phyloP scores from a whole-genome alignment of 768 basidiomycete species.

The Xanthoconium stramineum region DNA sequence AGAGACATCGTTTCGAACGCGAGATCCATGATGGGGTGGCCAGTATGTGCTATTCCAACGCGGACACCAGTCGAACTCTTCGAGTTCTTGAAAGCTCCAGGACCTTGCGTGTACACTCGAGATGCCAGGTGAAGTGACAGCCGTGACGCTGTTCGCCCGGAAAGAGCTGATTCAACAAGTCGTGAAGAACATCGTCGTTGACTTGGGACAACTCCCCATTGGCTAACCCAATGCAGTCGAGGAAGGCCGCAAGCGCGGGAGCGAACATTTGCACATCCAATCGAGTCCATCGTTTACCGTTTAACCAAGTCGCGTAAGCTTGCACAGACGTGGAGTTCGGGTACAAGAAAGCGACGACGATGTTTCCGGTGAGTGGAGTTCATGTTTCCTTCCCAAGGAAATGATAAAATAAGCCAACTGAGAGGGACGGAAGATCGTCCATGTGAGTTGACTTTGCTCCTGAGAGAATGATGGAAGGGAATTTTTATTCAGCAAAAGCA shows the following conservation, averaged over 20 bases:
- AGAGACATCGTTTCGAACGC: slow-evolving; percentile 32
- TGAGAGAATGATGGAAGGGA: slow-evolving; percentile 5
- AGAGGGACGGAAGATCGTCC: slow-evolving; percentile 8
- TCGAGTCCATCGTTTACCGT: slow-evolving; percentile 17
- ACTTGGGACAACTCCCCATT: slow-evolving; percentile 17
- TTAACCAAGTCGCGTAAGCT: slow-evolving; percentile 41
- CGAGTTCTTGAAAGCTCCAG: slow-evolving; percentile 24
- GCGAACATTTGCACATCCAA: slow-evolving; percentile 30
- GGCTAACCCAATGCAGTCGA: slow-evolving; percentile 36
- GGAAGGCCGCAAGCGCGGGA: slow-evolving; percentile 42
- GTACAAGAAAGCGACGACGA: slow-evolving; percentile 46
- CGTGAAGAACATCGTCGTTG: slow-evolving; percentile 28
- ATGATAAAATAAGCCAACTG: slow-evolving; percentile 26
- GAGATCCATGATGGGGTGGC: slow-evolving; percentile 24
- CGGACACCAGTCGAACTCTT: slow-evolving; percentile 14
- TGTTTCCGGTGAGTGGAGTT: slow-evolving; percentile 42
- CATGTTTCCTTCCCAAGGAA: slow-evolving; percentile 43
- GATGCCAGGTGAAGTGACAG: neutral
- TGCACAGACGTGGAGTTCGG: slow-evolving; percentile 25
- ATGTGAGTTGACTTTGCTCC: neutral
- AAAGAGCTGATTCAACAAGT: slow-evolving; percentile 28
- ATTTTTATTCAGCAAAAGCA: slow-evolving; percentile 1
- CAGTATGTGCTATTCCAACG: slow-evolving; percentile 29
- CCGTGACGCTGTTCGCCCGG: neutral
- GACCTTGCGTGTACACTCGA: slow-evolving; percentile 31